Evolutionary conservation across 305 asterid genomes (phyloP).

Genomic region (Solanum hybrid): DNA sequence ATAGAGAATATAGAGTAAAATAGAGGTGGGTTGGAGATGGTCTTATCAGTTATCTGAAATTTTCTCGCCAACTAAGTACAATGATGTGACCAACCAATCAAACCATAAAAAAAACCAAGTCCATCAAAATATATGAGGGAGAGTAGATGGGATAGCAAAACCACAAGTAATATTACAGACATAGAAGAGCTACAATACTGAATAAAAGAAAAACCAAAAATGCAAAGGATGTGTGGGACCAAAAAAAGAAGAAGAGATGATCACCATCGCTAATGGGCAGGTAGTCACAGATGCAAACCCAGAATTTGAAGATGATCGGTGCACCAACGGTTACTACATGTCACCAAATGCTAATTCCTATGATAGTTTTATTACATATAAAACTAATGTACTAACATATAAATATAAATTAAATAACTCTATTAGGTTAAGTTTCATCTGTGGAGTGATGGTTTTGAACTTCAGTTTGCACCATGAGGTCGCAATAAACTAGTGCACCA

Average conservation of each 20-base stretch:
- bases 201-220: neutral
- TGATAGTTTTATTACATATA: no score
- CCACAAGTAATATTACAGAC: neutral
- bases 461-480: neutral
- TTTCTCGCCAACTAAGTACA: neutral
- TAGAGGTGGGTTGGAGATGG: neutral
- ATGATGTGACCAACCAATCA: neutral
- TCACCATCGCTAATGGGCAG: constrained; percentile 12
- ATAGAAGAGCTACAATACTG: neutral
- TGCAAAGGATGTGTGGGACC: neutral
- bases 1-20: no score
- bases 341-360: neutral
- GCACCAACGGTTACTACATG: neutral
- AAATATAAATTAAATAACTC: no score
- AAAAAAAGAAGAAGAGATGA: neutral
- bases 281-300: neutral
- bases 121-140: neutral
- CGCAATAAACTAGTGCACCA: neutral
- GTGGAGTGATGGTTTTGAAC: neutral
- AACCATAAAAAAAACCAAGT: neutral
- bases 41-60: neutral
- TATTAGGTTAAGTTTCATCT: neutral
- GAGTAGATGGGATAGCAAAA: neutral
- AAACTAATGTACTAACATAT: neutral
- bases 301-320: neutral